Percentiles rank a stretch among this genome's conserved stretches.
These are phyloP conservation scores for Ogataea allantospora DNA, from an alignment of 805 yeast species.

Conservation along the genomic window DNA sequence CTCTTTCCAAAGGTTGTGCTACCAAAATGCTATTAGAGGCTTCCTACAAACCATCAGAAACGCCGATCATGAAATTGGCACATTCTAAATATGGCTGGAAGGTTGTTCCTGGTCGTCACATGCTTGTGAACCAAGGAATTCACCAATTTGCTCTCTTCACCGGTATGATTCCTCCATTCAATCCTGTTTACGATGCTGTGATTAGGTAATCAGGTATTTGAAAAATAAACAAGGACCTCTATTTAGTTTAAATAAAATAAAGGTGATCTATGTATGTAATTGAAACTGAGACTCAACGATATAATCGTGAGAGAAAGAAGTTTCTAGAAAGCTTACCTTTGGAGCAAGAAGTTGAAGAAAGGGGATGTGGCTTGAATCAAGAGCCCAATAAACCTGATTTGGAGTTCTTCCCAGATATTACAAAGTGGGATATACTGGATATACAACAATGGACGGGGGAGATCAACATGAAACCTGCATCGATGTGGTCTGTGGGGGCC, in stretches of 20 bases:
- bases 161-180: conserved; percentile 61
- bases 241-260: conserved; percentile 2
- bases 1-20: conserved; percentile 45
- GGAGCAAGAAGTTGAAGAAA: conserved; percentile 8
- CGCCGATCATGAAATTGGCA: conserved; percentile 85
- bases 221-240: conserved; percentile 3
- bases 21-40: conserved; percentile 75
- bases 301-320: conserved; percentile 1
- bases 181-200: conserved; percentile 62
- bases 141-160: conserved; percentile 83
- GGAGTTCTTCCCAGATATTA: conserved; percentile 22
- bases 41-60: conserved; percentile 85
- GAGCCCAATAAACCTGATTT: neutral
- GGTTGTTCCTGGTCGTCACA: conserved; percentile 87
- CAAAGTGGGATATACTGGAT: conserved; percentile 24
- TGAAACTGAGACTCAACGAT: conserved; percentile 8
- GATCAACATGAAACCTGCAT: conserved; percentile 23
- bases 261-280: conserved; percentile 6
- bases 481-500: conserved; percentile 27
- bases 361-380: neutral
- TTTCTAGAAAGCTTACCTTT: conserved; percentile 3
- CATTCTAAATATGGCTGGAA: conserved; percentile 61
- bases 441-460: conserved; percentile 22
- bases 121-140: conserved; percentile 92
- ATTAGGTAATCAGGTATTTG: conserved; percentile 3